Evolutionary conservation across 176 grass and related monocot genomes (phyloP).

Genomic region (Oryza meyeriana): DNA sequence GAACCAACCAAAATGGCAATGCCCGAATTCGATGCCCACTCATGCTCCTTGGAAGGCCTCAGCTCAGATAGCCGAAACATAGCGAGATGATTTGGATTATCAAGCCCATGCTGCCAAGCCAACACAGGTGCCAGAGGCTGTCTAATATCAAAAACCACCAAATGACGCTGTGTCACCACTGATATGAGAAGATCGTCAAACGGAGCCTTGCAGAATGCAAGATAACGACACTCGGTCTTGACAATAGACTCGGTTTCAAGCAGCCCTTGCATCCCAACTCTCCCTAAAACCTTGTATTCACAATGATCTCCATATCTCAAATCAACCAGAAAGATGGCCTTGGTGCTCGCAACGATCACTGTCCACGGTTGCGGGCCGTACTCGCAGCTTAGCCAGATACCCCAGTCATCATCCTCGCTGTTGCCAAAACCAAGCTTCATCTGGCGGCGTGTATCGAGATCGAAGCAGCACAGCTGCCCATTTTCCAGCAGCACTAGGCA

Average conservation of each 20-base stretch:
- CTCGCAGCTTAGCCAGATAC: conserved; percentile 63
- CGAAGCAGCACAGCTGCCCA: conserved; percentile 70
- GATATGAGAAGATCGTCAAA: conserved; percentile 70
- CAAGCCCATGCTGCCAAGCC: conserved; percentile 64
- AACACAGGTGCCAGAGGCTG: conserved; percentile 50
- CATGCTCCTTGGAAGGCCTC: conserved; percentile 49
- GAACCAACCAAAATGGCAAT: conserved; percentile 82
- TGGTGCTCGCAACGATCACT: conserved; percentile 50
- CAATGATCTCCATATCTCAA: conserved; percentile 32
- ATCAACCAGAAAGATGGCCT: conserved; percentile 62
- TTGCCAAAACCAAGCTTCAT: conserved; percentile 39
- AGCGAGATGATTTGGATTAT: conserved; percentile 50
- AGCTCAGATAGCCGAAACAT: conserved; percentile 67
- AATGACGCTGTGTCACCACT: conserved; percentile 45
- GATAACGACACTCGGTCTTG: conserved; percentile 22
- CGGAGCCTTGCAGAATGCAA: conserved; percentile 71
- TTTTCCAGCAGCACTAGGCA: conserved; percentile 57
- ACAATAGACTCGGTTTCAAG: conserved; percentile 42
- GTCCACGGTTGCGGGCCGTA: conserved; percentile 66
- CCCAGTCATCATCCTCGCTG: neutral
- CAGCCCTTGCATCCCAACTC: conserved; percentile 37
- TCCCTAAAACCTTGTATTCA: conserved; percentile 41
- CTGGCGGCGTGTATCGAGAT: conserved; percentile 41
- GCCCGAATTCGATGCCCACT: conserved; percentile 48
- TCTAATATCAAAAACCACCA: conserved; percentile 69